These are phyloP conservation scores for Tetrahymena malaccensis DNA, from an alignment of 73 alveolate species.

Conservation along the genomic window DNA sequence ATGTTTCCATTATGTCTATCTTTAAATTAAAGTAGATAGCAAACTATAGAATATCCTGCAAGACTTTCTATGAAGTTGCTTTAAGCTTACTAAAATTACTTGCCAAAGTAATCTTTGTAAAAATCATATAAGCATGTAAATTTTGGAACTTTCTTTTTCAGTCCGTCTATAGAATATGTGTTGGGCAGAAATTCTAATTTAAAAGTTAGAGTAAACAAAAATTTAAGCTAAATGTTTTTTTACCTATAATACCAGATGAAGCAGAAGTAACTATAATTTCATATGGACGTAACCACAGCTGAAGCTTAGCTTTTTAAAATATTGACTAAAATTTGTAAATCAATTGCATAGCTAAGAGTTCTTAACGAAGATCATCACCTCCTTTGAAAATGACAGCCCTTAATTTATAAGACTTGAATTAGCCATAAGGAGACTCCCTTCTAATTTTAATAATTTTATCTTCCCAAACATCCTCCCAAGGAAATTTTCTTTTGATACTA, in stretches of 20 bases:
- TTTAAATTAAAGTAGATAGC: constrained; percentile 88
- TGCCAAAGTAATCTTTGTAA: constrained; percentile 59
- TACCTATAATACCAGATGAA: constrained; percentile 63
- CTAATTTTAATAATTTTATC: constrained; percentile 3
- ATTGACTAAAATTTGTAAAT: constrained; percentile 64
- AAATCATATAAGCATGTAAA: constrained; percentile 61
- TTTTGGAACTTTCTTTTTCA: constrained; percentile 65
- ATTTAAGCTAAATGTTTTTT: background rate
- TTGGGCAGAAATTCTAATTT: constrained; percentile 66
- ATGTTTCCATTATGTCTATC: constrained; percentile 98
- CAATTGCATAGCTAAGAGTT: constrained; percentile 77
- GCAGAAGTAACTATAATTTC: constrained; percentile 71
- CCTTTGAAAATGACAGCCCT: constrained; percentile 71
- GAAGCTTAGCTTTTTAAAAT: constrained; percentile 56
- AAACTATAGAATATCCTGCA: constrained; percentile 55
- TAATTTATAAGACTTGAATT: constrained; percentile 66
- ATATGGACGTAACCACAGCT: constrained; percentile 67
- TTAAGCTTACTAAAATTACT: constrained; percentile 16
- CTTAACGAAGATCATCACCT: constrained; percentile 84
- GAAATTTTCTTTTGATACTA: background rate
- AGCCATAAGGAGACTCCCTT: constrained; percentile 42
- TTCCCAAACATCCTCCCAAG: constrained; percentile 51
- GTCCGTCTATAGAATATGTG: constrained; percentile 67
- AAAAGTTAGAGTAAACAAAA: background rate
- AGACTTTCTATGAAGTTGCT: constrained; percentile 14